These are phyloP conservation scores for Ilex asprella DNA, from an alignment of 257 asterid species.

Conservation along the genomic window DNA sequence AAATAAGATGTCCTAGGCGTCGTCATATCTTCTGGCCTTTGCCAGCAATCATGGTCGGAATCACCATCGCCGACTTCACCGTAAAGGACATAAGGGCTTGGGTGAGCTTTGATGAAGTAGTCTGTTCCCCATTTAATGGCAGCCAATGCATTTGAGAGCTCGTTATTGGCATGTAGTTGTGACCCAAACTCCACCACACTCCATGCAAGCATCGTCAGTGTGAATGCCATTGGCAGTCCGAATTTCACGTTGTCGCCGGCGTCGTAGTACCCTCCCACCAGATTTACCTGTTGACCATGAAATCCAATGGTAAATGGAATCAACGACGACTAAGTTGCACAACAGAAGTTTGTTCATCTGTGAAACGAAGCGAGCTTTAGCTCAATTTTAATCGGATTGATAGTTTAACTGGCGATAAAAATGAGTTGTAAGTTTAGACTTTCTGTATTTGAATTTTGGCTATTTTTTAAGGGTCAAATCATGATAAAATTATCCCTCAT, in stretches of 20 bases:
- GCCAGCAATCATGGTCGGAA: conserved; percentile 33
- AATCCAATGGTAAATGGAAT: not conserved
- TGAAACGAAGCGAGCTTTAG: no score
- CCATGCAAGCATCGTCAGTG: conserved; percentile 64
- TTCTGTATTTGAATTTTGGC: no score
- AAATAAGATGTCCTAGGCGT: conserved; percentile 34
- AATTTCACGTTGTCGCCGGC: conserved; percentile 77
- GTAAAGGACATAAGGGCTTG: conserved; percentile 30
- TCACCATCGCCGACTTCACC: conserved; percentile 60
- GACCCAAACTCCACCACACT: conserved; percentile 36
- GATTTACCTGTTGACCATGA: conserved; percentile 28
- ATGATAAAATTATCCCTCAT: no score
- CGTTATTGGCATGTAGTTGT: conserved; percentile 21
- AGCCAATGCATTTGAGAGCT: conserved; percentile 27
- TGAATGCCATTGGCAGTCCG: conserved; percentile 68
- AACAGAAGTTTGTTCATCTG: no score
- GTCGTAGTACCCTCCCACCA: conserved; percentile 73
- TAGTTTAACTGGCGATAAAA: no score
- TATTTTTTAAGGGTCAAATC: no score
- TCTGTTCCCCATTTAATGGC: conserved; percentile 69
- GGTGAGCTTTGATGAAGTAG: conserved; percentile 26
- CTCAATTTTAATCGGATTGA: no score
- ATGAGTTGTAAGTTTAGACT: no score
- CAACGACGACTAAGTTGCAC: not conserved
- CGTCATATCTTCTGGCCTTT: conserved; percentile 39